Conservation (phyloP, 148 eudicot species). For the Selenicereus undatus region DNA sequence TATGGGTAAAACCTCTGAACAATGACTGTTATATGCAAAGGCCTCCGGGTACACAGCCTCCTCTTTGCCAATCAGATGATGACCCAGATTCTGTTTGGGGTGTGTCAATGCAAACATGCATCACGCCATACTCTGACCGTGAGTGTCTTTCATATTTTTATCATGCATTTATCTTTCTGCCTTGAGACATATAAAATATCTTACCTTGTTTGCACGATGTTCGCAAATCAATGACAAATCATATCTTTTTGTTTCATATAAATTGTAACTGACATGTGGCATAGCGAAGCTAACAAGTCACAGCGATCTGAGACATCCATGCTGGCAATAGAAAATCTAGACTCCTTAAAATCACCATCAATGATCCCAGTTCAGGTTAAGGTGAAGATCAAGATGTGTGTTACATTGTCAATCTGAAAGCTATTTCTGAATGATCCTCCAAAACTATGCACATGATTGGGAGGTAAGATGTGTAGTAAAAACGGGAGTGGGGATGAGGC, state of each 20-base stretch:
- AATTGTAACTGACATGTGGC: not conserved
- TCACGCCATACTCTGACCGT: constrained; percentile 93
- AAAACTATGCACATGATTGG: no score
- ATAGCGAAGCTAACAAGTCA: not conserved
- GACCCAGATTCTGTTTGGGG: constrained; percentile 90
- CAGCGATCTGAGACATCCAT: no score
- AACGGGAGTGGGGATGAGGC: no score
- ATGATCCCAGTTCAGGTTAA: no score
- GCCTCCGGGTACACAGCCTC: constrained; percentile 83
- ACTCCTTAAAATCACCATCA: not conserved
- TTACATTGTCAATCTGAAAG: no score
- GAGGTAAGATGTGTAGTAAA: no score
- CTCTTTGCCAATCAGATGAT: constrained; percentile 75
- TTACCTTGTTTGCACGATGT: not conserved
- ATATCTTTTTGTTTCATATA: not conserved
- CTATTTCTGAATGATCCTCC: no score
- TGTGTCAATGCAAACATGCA: constrained; percentile 93
- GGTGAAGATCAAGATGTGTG: no score
- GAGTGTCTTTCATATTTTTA: constrained; percentile 34
- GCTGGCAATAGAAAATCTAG: not conserved
- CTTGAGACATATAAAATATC: not conserved
- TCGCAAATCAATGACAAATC: not conserved
- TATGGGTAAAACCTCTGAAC: constrained; percentile 89
- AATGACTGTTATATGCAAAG: constrained; percentile 92
- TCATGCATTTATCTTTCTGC: not conserved